Conservation (phyloP, 495 filamentous ascomycete genomes). For the Tuber magnatum region DNA sequence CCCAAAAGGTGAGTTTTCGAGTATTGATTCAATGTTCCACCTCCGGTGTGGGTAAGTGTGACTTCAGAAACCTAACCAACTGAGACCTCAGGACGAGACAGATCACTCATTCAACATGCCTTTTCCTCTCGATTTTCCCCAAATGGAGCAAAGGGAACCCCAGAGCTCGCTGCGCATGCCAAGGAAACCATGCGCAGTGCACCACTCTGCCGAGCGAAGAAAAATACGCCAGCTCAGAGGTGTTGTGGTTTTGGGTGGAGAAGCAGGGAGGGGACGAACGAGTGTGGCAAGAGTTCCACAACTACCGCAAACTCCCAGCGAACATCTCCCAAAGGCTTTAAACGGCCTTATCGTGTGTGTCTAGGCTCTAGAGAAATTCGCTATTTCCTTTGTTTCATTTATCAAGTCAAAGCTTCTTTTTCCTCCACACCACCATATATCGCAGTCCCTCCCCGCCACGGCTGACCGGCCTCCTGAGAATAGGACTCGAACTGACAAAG, state of each 20-base stretch:
- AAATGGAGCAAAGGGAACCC: not conserved
- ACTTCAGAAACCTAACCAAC: not conserved
- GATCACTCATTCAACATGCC: not conserved
- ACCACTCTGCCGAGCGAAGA: not conserved
- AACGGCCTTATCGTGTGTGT: constrained; percentile 1
- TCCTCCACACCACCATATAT: not conserved
- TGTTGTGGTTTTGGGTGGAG: not conserved
- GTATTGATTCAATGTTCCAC: not conserved
- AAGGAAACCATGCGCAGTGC: not conserved
- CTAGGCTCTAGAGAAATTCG: not conserved
- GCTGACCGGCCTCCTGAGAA: not conserved
- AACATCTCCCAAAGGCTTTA: not conserved
- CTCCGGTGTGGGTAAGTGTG: not conserved
- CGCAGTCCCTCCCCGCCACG: not conserved
- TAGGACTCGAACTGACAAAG: not conserved
- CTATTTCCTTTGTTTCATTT: not conserved
- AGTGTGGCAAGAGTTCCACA: not conserved
- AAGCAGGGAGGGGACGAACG: not conserved
- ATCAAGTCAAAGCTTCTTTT: not conserved
- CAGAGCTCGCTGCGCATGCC: not conserved
- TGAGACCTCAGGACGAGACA: not conserved
- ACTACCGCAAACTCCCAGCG: not conserved
- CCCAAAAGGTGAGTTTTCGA: not conserved
- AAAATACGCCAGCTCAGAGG: not conserved
- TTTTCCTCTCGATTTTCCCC: not conserved